phyloP scores from a whole-genome alignment of 2,329 filamentous ascomycete species.

The Plenodomus lindquistii region DNA sequence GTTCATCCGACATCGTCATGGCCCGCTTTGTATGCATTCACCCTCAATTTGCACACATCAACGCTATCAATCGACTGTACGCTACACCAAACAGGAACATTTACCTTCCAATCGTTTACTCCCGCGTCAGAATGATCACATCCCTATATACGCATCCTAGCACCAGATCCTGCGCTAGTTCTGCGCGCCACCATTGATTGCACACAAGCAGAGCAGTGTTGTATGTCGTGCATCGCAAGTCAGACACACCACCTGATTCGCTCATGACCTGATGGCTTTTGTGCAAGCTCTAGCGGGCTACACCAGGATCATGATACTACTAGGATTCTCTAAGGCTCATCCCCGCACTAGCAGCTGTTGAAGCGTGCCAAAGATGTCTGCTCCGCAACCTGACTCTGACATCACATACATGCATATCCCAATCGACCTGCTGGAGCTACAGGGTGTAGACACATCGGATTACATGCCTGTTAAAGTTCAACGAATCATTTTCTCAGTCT shows the following conservation, averaged over 20 bases:
- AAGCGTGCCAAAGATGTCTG: neutral
- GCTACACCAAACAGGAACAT: slow-evolving; percentile 4
- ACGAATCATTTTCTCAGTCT: no score
- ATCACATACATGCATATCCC: neutral
- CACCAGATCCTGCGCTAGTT: slow-evolving; percentile 10
- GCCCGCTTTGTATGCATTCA: slow-evolving; percentile 3
- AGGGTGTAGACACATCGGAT: no score
- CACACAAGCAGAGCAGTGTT: neutral
- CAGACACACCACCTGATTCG: neutral
- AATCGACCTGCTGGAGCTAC: no score
- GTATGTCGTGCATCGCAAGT: slow-evolving; percentile 6
- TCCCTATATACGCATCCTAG: slow-evolving; percentile 10
- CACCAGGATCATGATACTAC: neutral
- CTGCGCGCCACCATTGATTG: neutral
- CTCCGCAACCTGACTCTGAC: neutral
- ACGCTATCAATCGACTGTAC: slow-evolving; percentile 4
- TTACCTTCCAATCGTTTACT: slow-evolving; percentile 9
- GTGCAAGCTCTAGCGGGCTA: neutral
- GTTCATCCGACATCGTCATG: neutral
- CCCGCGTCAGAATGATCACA: slow-evolving; percentile 11
- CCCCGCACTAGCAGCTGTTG: neutral
- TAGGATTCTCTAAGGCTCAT: neutral
- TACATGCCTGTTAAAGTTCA: no score
- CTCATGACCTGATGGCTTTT: neutral
- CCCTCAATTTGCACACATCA: slow-evolving; percentile 7